Evolutionary conservation across 2,329 filamentous ascomycete species (phyloP).

Genomic region (Pestalotiopsis fici): DNA sequence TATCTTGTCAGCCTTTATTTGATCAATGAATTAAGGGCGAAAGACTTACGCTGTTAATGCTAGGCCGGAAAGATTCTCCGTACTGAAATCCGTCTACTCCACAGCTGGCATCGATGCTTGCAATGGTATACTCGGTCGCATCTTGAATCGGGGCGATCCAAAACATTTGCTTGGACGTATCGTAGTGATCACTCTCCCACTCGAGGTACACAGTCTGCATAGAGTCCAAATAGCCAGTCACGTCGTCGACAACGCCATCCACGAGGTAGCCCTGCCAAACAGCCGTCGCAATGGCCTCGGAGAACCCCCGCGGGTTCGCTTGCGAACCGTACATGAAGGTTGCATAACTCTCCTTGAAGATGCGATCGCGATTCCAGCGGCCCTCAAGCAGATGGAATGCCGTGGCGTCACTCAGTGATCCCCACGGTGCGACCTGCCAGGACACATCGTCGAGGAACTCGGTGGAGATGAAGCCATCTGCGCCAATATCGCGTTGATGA

Average conservation of each 20-base stretch:
- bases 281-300: conserved; percentile 40
- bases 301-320: conserved; percentile 41
- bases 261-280: conserved; percentile 41
- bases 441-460: conserved; percentile 44
- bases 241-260: conserved; percentile 35
- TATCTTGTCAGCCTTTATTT: neutral
- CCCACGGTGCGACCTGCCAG: conserved; percentile 42
- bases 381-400: conserved; percentile 44
- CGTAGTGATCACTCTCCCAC: conserved; percentile 36
- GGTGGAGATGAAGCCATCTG: conserved; percentile 42
- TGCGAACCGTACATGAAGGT: conserved; percentile 39
- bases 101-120: conserved; percentile 40
- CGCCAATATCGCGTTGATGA: conserved; percentile 43
- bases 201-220: conserved; percentile 37
- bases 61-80: conserved; percentile 40
- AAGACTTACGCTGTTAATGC: conserved; percentile 35
- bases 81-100: conserved; percentile 40
- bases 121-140: conserved; percentile 46
- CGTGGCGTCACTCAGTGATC: conserved; percentile 42
- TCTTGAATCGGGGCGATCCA: conserved; percentile 42
- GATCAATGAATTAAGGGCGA: neutral
- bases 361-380: conserved; percentile 43
- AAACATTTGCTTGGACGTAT: conserved; percentile 39
- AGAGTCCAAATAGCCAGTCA: conserved; percentile 29
- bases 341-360: conserved; percentile 43